Conservation (phyloP, 2,329 filamentous ascomycete genomes). For the Albifimbria verrucaria region DNA sequence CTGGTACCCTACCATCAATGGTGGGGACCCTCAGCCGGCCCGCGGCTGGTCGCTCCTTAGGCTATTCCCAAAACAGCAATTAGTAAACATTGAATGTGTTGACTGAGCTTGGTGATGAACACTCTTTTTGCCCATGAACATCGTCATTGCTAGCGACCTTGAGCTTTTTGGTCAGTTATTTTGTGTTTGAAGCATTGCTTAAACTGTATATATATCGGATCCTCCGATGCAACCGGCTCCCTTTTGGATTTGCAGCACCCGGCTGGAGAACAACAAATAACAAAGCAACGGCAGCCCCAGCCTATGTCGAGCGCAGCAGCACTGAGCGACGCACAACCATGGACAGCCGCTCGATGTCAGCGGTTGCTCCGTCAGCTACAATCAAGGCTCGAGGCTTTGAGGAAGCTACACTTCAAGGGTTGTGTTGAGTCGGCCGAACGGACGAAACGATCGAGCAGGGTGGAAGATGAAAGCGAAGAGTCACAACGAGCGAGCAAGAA, state of each 20-base stretch:
- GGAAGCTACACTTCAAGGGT: conserved; percentile 27
- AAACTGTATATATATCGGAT: too few species aligned
- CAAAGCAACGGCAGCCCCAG: neutral
- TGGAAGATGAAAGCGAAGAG: neutral
- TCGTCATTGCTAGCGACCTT: too few species aligned
- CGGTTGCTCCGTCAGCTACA: conserved; percentile 44
- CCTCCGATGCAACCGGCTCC: too few species aligned
- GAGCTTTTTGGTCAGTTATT: too few species aligned
- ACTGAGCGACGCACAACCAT: conserved; percentile 26
- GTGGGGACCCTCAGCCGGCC: neutral
- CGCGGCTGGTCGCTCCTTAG: neutral
- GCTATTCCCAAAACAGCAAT: conserved; percentile 24
- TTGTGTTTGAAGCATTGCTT: too few species aligned
- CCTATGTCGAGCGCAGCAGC: neutral
- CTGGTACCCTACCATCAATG: too few species aligned
- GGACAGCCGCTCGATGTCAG: conserved; percentile 46
- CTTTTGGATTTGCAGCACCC: too few species aligned
- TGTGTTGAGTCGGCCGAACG: conserved; percentile 5
- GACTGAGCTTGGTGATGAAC: too few species aligned
- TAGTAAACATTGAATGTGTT: conserved; percentile 26
- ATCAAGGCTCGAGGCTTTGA: conserved; percentile 36
- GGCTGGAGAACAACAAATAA: neutral
- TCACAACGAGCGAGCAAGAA: conserved; percentile 18
- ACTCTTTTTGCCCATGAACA: too few species aligned
- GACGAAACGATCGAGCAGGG: conserved; percentile 17